These are phyloP conservation scores for Phialophora tarda DNA, from an alignment of 2,329 filamentous ascomycete genomes.

Conservation along the genomic window DNA sequence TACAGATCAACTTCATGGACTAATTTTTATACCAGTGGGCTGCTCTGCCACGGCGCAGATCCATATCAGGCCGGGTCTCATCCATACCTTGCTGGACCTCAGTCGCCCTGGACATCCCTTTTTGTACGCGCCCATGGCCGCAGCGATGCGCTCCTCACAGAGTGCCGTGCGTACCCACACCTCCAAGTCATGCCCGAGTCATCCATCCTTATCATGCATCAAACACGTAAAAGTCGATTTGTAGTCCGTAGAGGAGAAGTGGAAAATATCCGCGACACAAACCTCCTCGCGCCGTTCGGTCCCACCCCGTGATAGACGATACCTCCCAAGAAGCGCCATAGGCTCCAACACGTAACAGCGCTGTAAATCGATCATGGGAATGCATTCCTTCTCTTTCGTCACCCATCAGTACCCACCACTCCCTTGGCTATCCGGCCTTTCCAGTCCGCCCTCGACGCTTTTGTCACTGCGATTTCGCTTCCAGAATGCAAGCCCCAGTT, in stretches of 20 bases:
- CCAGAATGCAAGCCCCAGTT: constrained; percentile 37
- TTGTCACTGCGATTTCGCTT: constrained; percentile 36
- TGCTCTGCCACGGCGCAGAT: neutral
- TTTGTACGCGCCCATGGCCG: neutral
- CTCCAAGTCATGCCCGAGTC: constrained; percentile 4
- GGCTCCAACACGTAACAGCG: constrained; percentile 9
- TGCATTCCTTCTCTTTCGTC: constrained; percentile 3
- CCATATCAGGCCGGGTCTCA: neutral
- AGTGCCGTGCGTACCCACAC: neutral
- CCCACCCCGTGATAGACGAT: constrained; percentile 3
- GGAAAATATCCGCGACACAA: constrained; percentile 5
- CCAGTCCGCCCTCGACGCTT: constrained; percentile 20
- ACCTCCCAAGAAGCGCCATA: constrained; percentile 15
- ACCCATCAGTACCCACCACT: constrained; percentile 21
- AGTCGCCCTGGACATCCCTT: neutral
- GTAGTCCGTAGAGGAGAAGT: neutral
- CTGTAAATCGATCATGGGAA: constrained; percentile 9
- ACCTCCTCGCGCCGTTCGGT: constrained; percentile 6
- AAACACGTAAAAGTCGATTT: constrained; percentile 7
- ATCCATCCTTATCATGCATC: constrained; percentile 14
- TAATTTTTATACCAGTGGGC: neutral
- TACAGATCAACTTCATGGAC: constrained; percentile 2
- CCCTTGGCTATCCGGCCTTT: constrained; percentile 28
- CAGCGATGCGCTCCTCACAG: neutral
- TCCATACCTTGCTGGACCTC: neutral